Percentiles rank a stretch among this genome's conserved stretches.
These are phyloP conservation scores for Aegilops tauschii DNA, from an alignment of 176 grass and related monocot species.

Conservation along the genomic window DNA sequence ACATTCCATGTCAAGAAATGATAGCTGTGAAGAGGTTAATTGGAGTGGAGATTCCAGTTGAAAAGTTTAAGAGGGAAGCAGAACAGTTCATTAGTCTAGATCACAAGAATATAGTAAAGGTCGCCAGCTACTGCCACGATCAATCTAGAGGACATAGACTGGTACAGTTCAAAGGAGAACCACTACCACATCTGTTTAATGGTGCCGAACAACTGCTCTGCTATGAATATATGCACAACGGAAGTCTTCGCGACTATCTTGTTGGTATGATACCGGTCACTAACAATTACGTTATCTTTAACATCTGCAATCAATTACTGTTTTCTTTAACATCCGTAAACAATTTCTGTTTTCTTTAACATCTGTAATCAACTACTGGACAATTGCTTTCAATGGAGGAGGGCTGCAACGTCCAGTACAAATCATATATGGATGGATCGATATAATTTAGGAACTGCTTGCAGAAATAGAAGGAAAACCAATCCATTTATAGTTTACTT, in stretches of 20 bases:
- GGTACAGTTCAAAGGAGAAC: not conserved
- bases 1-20: not conserved
- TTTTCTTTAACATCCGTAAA: no score
- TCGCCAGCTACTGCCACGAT: not conserved
- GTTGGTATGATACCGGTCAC: not conserved
- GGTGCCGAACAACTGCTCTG: not conserved
- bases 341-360: not conserved
- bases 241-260: not conserved
- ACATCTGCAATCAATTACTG: not conserved
- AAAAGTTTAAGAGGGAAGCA: not conserved
- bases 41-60: not conserved
- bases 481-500: not conserved
- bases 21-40: not conserved
- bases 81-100: not conserved
- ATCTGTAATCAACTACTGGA: not conserved
- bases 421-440: not conserved
- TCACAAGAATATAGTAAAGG: not conserved
- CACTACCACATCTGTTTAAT: not conserved
- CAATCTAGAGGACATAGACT: not conserved
- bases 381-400: no score
- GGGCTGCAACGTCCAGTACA: not conserved
- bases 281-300: no score
- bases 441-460: not conserved
- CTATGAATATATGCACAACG: not conserved
- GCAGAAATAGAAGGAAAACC: not conserved